Percentiles rank a stretch among this genome's conserved stretches.
Evolutionary conservation across 2,329 filamentous ascomycete species (phyloP).

Genomic region (Conoideocrella luteorostrata): DNA sequence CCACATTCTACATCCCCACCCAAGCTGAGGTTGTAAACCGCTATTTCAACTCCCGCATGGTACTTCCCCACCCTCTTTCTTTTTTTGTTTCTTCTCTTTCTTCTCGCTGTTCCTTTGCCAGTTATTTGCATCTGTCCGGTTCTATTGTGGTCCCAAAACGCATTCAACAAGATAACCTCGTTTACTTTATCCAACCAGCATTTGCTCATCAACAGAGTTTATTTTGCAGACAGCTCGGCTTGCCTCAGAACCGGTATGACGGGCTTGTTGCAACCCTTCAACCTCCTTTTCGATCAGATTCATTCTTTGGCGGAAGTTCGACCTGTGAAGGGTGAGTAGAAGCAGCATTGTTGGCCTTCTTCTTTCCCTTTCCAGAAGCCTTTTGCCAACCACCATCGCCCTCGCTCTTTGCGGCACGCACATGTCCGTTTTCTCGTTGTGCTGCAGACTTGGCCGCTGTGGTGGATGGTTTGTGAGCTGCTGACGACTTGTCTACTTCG

Average conservation of each 20-base stretch:
- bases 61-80: neutral
- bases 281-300: constrained; percentile 57
- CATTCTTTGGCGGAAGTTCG: constrained; percentile 52
- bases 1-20: too few species aligned
- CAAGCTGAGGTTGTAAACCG: too few species aligned
- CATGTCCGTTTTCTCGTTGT: constrained; percentile 45
- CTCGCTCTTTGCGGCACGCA: constrained; percentile 48
- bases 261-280: neutral
- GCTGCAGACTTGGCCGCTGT: constrained; percentile 30
- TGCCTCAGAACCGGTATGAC: neutral
- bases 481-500: constrained; percentile 17
- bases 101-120: constrained; percentile 3
- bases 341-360: constrained; percentile 40
- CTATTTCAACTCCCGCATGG: neutral
- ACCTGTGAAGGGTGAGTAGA: constrained; percentile 33
- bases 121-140: constrained; percentile 4
- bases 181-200: constrained; percentile 9
- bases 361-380: constrained; percentile 43
- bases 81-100: neutral
- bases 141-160: constrained; percentile 4
- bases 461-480: constrained; percentile 17
- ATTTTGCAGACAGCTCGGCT: neutral
- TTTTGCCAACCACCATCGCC: constrained; percentile 54
- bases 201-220: constrained; percentile 4
- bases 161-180: constrained; percentile 4